These are phyloP conservation scores for Tolypocladium nubicola DNA, from an alignment of 2,329 filamentous ascomycete genomes.

Conservation along the genomic window DNA sequence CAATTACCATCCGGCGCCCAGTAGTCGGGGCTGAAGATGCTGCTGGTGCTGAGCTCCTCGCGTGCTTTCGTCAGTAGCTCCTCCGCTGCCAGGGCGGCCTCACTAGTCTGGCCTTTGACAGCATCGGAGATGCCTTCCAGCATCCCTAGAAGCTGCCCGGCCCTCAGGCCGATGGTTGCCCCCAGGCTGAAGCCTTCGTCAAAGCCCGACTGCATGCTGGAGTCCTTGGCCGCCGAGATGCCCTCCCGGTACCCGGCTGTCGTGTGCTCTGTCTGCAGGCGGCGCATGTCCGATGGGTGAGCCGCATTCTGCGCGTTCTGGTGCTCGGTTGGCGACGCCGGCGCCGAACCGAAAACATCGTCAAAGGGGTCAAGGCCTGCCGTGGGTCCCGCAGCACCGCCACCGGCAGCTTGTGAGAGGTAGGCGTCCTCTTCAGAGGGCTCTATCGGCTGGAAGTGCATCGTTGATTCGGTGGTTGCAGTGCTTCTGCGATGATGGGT, in stretches of 20 bases:
- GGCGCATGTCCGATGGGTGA: conserved; percentile 56
- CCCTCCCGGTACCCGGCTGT: conserved; percentile 90
- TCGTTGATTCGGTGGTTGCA: conserved; percentile 3
- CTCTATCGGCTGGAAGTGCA: conserved; percentile 24
- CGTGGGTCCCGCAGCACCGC: neutral
- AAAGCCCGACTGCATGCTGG: conserved; percentile 75
- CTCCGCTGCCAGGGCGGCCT: conserved; percentile 11
- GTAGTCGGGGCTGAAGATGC: conserved; percentile 54
- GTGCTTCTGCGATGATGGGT: neutral
- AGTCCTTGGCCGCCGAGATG: conserved; percentile 62
- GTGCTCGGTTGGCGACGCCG: conserved; percentile 10
- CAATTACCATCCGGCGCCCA: conserved; percentile 63
- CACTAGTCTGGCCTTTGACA: conserved; percentile 17
- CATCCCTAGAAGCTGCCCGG: conserved; percentile 66
- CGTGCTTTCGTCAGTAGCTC: conserved; percentile 38
- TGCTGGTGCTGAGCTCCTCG: conserved; percentile 48
- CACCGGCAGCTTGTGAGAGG: conserved; percentile 9
- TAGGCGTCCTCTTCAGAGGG: conserved; percentile 16
- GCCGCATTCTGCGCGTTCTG: conserved; percentile 4
- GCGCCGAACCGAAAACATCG: conserved; percentile 24
- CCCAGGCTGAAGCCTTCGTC: conserved; percentile 85
- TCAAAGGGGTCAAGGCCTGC: conserved; percentile 16
- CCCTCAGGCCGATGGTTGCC: conserved; percentile 64
- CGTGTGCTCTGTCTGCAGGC: conserved; percentile 64
- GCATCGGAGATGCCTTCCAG: conserved; percentile 60